Conservation (phyloP, 1,284 basidiomycete genomes). For the Leccinum fuscescens region DNA sequence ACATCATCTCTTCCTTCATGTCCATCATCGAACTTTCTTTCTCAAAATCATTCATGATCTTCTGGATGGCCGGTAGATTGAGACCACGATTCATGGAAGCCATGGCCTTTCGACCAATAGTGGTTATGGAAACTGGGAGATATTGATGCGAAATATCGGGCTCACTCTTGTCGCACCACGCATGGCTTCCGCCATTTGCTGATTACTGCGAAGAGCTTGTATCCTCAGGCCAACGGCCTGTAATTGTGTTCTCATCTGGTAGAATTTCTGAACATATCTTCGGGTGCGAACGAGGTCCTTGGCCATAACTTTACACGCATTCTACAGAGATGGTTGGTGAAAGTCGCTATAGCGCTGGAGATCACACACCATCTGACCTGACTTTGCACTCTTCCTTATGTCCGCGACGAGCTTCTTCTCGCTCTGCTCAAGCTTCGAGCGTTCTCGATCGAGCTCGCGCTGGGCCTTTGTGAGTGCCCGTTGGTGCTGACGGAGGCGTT, state of each 20-base stretch:
- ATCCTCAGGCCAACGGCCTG: constrained; percentile 96
- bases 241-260: constrained; percentile 97
- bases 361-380: constrained; percentile 85
- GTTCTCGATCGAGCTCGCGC: constrained; percentile 94
- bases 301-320: constrained; percentile 98
- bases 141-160: constrained; percentile 12
- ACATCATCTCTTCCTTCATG: constrained; percentile 99
- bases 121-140: constrained; percentile 1
- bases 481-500: constrained; percentile 94
- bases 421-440: constrained; percentile 90
- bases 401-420: constrained; percentile 93
- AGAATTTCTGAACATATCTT: constrained; percentile 96
- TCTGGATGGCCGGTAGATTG: constrained; percentile 92
- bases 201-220: constrained; percentile 94
- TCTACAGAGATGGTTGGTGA: constrained; percentile 48
- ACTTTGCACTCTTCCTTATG: constrained; percentile 95
- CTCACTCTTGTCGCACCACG: constrained; percentile 91
- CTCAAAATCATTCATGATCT: constrained; percentile 98
- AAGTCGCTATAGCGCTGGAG: constrained; percentile 3
- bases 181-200: constrained; percentile 99
- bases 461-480: constrained; percentile 94
- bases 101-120: constrained; percentile 73
- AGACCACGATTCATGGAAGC: constrained; percentile 95
- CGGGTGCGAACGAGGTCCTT: constrained; percentile 97
- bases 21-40: constrained; percentile 98